Evolutionary conservation across 2,329 filamentous ascomycete genomes (phyloP).

Genomic region (Cladobotryum mycophilum): DNA sequence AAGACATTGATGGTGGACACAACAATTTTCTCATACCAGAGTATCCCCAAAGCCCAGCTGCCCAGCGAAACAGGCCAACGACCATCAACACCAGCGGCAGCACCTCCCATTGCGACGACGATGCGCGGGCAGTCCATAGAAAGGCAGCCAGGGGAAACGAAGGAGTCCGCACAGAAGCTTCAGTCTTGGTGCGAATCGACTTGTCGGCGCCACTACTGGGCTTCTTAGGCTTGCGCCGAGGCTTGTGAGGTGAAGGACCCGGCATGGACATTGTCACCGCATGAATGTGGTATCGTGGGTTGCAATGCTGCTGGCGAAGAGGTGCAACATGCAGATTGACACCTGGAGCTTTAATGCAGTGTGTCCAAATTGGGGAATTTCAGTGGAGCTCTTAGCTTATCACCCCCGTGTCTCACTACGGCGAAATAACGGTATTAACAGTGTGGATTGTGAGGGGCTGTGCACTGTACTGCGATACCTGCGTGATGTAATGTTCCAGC

Average conservation of each 20-base stretch:
- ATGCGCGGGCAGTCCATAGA: constrained; percentile 82
- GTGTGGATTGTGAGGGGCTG: neutral
- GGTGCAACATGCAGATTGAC: constrained; percentile 7
- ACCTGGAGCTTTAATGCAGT: constrained; percentile 6
- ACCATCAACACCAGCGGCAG: constrained; percentile 83
- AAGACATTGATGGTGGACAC: neutral
- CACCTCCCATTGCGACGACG: constrained; percentile 84
- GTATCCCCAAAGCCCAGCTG: constrained; percentile 87
- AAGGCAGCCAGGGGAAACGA: constrained; percentile 91
- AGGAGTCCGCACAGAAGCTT: constrained; percentile 51
- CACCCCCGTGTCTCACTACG: constrained; percentile 3
- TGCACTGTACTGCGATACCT: constrained; percentile 19
- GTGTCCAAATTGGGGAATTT: constrained; percentile 13
- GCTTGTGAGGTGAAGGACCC: constrained; percentile 51
- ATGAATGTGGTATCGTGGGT: no score
- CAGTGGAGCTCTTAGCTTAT: constrained; percentile 13
- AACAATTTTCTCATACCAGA: constrained; percentile 55
- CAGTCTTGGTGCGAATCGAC: constrained; percentile 23
- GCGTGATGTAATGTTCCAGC: constrained; percentile 5
- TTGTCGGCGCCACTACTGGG: constrained; percentile 35
- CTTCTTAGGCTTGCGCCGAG: constrained; percentile 53
- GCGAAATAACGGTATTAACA: constrained; percentile 15
- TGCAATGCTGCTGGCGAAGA: constrained; percentile 9
- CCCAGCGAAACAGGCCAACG: constrained; percentile 89
- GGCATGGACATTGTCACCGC: constrained; percentile 39